Evolutionary conservation across 2,329 filamentous ascomycete genomes (phyloP).

Genomic region (Trichoderma koningii): DNA sequence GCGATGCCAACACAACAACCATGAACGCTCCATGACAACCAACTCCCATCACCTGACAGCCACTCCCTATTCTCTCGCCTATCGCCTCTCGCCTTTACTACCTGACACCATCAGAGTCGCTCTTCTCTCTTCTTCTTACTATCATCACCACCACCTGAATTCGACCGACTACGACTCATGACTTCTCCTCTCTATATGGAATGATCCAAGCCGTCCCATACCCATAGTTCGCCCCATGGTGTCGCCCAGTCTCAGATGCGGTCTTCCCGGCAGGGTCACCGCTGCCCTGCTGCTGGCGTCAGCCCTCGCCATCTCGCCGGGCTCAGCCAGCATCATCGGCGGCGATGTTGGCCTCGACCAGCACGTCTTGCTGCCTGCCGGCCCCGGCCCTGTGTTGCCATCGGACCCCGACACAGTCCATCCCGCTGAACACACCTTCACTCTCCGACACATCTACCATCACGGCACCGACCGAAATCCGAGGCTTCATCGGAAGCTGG

Average conservation of each 20-base stretch:
- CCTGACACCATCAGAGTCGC: neutral
- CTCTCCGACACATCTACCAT: constrained; percentile 86
- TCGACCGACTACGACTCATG: neutral
- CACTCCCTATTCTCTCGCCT: neutral
- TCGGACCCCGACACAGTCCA: constrained; percentile 47
- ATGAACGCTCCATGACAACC: constrained; percentile 20
- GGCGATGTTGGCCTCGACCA: constrained; percentile 42
- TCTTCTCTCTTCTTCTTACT: neutral
- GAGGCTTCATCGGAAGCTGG: constrained; percentile 71
- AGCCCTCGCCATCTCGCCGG: constrained; percentile 60
- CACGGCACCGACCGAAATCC: constrained; percentile 83
- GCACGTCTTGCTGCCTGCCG: constrained; percentile 48
- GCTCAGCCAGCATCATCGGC: constrained; percentile 43
- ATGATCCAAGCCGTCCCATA: constrained; percentile 1
- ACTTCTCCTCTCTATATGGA: constrained; percentile 15
- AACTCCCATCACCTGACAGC: constrained; percentile 26
- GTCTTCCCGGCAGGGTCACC: constrained; percentile 64
- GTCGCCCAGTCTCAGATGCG: constrained; percentile 42
- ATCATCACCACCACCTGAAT: neutral
- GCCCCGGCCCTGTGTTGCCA: constrained; percentile 43
- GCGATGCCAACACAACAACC: constrained; percentile 20
- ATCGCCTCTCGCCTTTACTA: neutral
- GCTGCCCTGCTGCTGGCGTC: constrained; percentile 63
- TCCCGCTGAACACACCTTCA: constrained; percentile 61
- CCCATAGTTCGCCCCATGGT: constrained; percentile 23